Evolutionary conservation across 176 grass and related monocot genomes (phyloP).

Genomic region (Paspalum vaginatum): DNA sequence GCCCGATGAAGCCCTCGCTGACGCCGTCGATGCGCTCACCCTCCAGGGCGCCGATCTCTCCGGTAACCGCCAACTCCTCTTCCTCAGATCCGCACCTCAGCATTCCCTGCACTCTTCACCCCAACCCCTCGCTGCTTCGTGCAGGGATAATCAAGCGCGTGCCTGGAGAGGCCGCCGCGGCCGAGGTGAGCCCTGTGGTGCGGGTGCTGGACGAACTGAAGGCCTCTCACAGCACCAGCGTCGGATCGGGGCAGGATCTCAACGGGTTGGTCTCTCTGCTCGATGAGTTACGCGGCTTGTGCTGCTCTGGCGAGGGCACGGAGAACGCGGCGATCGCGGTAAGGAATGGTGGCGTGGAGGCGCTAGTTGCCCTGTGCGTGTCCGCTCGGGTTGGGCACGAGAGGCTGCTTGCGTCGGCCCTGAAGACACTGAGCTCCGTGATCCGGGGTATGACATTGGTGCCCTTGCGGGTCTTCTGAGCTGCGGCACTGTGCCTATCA

Average conservation of each 20-base stretch:
- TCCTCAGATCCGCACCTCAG: conserved; percentile 28
- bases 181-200: conserved; percentile 68
- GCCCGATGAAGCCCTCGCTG: conserved; percentile 79
- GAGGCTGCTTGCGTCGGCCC: conserved; percentile 45
- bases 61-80: conserved; percentile 42
- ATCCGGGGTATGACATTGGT: conserved; percentile 60
- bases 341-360: conserved; percentile 76
- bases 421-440: conserved; percentile 75
- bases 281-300: conserved; percentile 55
- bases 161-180: conserved; percentile 57
- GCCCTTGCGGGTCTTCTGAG: not conserved
- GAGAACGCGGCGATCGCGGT: conserved; percentile 65
- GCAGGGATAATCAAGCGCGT: conserved; percentile 79
- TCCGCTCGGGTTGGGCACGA: conserved; percentile 60
- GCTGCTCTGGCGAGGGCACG: conserved; percentile 60
- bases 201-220: conserved; percentile 72
- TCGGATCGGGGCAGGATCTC: conserved; percentile 38
- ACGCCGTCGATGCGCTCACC: conserved; percentile 82
- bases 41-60: conserved; percentile 89
- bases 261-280: conserved; percentile 54
- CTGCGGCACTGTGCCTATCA: not conserved
- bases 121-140: conserved; percentile 1
- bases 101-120: not conserved
- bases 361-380: conserved; percentile 60
- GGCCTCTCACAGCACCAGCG: conserved; percentile 33